Evolutionary conservation across 2,329 filamentous ascomycete genomes (phyloP).

Genomic region (Ascochyta fabae): DNA sequence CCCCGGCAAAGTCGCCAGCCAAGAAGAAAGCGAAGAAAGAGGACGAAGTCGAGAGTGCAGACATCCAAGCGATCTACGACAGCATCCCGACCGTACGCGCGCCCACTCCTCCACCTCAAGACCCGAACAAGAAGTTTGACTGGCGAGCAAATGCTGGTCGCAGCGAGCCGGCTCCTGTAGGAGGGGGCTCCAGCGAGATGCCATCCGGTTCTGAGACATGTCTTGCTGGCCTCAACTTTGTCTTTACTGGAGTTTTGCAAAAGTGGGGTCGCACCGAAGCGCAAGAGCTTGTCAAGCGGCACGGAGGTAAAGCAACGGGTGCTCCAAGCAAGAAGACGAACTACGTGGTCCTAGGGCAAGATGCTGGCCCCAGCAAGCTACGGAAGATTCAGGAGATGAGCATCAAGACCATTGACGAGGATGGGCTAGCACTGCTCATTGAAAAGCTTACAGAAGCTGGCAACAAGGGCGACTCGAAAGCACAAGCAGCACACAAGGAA

Average conservation of each 20-base stretch:
- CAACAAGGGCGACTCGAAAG: slow-evolving; percentile 74
- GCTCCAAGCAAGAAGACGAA: slow-evolving; percentile 91
- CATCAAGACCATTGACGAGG: slow-evolving; percentile 92
- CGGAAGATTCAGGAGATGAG: slow-evolving; percentile 79
- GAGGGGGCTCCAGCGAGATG: slow-evolving; percentile 68
- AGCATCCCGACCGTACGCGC: slow-evolving; percentile 83
- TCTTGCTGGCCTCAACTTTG: slow-evolving; percentile 85
- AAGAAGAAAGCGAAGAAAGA: slow-evolving; percentile 70
- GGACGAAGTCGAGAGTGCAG: slow-evolving; percentile 69
- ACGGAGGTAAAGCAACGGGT: slow-evolving; percentile 87
- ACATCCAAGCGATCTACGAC: slow-evolving; percentile 83
- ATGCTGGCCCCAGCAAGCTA: slow-evolving; percentile 93
- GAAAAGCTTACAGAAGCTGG: slow-evolving; percentile 81
- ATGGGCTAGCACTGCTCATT: slow-evolving; percentile 89
- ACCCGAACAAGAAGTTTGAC: slow-evolving; percentile 76
- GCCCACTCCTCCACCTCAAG: slow-evolving; percentile 80
- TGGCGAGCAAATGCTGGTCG: slow-evolving; percentile 67
- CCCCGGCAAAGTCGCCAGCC: slow-evolving; percentile 57
- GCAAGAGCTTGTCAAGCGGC: slow-evolving; percentile 84
- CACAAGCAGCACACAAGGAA: slow-evolving; percentile 81
- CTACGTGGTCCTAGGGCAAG: slow-evolving; percentile 87
- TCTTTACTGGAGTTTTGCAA: slow-evolving; percentile 89
- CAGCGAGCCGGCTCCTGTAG: slow-evolving; percentile 67
- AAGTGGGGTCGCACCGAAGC: slow-evolving; percentile 84
- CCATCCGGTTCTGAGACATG: slow-evolving; percentile 89